These are phyloP conservation scores for Aspergillus sp. DNA, from an alignment of 2,329 filamentous ascomycete species.

Conservation along the genomic window DNA sequence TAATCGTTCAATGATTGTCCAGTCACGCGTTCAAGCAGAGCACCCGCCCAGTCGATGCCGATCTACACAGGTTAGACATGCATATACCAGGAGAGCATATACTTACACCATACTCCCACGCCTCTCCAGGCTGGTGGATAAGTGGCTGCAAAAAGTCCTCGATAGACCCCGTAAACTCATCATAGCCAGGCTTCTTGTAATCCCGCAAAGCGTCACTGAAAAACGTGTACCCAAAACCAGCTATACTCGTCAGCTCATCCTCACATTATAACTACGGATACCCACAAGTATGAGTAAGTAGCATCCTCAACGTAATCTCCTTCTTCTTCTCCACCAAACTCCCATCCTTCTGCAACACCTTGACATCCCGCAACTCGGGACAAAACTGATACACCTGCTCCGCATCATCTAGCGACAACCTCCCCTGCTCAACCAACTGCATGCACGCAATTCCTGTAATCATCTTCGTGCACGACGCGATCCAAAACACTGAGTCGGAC, in stretches of 20 bases:
- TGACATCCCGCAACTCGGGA: conserved; percentile 40
- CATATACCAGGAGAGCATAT: no score
- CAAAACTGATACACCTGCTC: conserved; percentile 26
- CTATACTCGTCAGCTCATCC: conserved; percentile 34
- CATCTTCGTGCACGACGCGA: conserved; percentile 50
- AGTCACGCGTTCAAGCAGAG: conserved; percentile 44
- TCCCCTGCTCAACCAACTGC: conserved; percentile 44
- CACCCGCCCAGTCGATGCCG: conserved; percentile 54
- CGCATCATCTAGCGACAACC: conserved; percentile 38
- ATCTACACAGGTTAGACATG: no score
- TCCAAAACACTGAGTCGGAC: conserved; percentile 57
- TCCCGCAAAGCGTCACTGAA: conserved; percentile 37
- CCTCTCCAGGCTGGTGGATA: conserved; percentile 59
- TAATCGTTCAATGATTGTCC: conserved; percentile 45
- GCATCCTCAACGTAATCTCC: conserved; percentile 54
- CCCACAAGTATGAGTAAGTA: conserved; percentile 17
- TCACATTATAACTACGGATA: no score
- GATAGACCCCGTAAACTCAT: conserved; percentile 52
- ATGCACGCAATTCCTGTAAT: conserved; percentile 42
- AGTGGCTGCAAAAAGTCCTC: conserved; percentile 52
- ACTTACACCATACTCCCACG: conserved; percentile 50
- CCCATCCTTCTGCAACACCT: conserved; percentile 20
- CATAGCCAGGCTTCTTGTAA: conserved; percentile 41
- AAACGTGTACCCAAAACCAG: conserved; percentile 56
- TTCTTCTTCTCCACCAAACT: no score